Conservation (phyloP, 176 grass and related monocot genomes). For the Cenchrus fungigraminus region DNA sequence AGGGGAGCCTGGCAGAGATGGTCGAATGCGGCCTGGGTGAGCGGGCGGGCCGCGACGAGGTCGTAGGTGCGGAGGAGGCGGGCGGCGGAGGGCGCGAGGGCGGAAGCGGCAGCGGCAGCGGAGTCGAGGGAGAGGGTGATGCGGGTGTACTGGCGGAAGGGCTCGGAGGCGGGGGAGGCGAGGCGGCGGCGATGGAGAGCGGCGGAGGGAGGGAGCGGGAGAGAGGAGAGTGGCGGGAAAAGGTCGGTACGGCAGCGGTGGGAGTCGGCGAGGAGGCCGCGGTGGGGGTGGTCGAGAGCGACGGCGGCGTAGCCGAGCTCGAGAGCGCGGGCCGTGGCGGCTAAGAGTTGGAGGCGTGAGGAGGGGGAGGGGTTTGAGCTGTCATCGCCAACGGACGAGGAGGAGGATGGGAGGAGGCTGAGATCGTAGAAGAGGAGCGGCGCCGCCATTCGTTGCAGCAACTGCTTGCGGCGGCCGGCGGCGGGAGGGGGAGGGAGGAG, state of each 20-base stretch:
- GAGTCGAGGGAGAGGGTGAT: constrained; percentile 49
- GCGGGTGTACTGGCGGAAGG: constrained; percentile 78
- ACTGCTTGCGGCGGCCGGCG: no score
- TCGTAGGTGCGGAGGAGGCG: constrained; percentile 70
- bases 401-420: constrained; percentile 1
- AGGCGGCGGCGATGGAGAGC: constrained; percentile 57
- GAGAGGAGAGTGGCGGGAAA: constrained; percentile 57
- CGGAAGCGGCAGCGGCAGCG: constrained; percentile 40
- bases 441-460: background rate
- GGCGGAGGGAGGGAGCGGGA: constrained; percentile 52
- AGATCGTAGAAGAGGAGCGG: constrained; percentile 26
- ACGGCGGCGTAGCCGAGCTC: constrained; percentile 33
- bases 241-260: constrained; percentile 51
- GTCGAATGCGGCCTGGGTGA: constrained; percentile 70
- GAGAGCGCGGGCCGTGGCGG: constrained; percentile 28
- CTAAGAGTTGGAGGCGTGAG: background rate
- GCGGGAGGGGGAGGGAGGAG: no score
- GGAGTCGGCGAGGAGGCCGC: constrained; percentile 61
- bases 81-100: constrained; percentile 44
- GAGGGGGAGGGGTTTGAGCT: background rate
- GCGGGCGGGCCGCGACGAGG: constrained; percentile 59
- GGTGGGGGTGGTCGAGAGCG: constrained; percentile 45
- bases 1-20: constrained; percentile 57
- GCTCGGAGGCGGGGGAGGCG: constrained; percentile 25
- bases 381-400: background rate